These are phyloP conservation scores for Mortierella antarctica DNA, from an alignment of 192 early-diverging fungal species.

Conservation along the genomic window DNA sequence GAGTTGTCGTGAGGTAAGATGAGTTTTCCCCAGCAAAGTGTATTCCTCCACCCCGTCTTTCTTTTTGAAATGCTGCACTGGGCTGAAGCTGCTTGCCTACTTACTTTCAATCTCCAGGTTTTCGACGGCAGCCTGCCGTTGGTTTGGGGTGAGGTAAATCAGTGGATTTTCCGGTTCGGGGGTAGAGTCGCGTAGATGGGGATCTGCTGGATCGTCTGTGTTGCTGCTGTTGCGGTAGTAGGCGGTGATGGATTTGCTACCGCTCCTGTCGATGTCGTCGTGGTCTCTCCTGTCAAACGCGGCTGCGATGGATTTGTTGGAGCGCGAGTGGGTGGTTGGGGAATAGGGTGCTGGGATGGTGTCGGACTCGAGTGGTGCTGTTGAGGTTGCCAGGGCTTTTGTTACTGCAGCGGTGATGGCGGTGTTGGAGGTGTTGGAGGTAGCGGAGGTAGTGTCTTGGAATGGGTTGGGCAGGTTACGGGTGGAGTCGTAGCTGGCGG, in stretches of 20 bases:
- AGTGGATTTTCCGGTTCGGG: constrained; percentile 23
- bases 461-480: constrained; percentile 16
- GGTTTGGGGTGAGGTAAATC: constrained; percentile 21
- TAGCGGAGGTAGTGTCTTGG: constrained; percentile 5
- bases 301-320: too few relatives aligned
- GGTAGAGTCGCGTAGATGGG: too few relatives aligned
- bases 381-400: neutral
- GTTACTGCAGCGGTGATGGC: neutral
- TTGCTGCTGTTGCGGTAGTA: neutral
- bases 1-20: neutral
- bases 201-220: neutral
- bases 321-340: too few relatives aligned
- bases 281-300: neutral
- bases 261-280: neutral
- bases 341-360: too few relatives aligned
- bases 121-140: constrained; percentile 37
- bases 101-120: constrained; percentile 51
- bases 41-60: neutral
- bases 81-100: neutral
- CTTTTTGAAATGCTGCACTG: neutral
- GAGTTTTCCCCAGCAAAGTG: neutral
- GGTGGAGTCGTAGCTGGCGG: constrained; percentile 1
- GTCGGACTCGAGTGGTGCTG: neutral
- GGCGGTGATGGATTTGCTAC: neutral
- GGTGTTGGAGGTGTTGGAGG: neutral